These are phyloP conservation scores for Bipolaris bicolor DNA, from an alignment of 2,329 filamentous ascomycete species.

Conservation along the genomic window DNA sequence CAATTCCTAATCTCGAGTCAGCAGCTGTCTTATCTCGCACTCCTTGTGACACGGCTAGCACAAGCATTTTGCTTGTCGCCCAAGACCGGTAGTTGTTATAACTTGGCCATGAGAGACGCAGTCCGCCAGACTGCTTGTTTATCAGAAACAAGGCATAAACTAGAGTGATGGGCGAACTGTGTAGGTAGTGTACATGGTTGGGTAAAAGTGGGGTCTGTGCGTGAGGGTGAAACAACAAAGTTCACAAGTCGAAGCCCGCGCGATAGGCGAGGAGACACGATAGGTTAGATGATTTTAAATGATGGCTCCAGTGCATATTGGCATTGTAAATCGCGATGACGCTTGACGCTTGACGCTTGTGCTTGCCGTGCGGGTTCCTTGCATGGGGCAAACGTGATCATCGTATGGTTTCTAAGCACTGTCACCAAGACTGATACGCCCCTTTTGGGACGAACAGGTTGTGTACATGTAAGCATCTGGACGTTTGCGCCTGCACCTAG, in stretches of 20 bases:
- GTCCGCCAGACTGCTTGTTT: not conserved
- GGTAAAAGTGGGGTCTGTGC: not conserved
- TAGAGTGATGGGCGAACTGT: not conserved
- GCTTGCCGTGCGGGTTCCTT: conserved; percentile 13
- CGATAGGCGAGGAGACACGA: conserved; percentile 21
- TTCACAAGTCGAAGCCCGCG: conserved; percentile 1
- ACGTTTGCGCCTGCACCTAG: not conserved
- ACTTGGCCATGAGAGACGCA: not conserved
- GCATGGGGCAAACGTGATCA: conserved; percentile 8
- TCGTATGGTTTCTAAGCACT: conserved; percentile 4
- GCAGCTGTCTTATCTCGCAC: not conserved
- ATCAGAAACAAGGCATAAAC: not conserved
- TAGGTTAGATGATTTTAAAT: conserved; percentile 4
- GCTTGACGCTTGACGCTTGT: not conserved
- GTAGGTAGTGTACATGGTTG: not conserved
- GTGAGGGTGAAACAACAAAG: conserved; percentile 1
- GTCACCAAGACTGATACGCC: not conserved
- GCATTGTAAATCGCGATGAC: conserved; percentile 16
- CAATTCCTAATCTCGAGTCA: conserved; percentile 5
- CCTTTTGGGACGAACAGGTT: not conserved
- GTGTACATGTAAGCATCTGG: not conserved
- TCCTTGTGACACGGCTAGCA: not conserved
- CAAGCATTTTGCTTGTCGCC: not conserved
- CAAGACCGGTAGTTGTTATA: not conserved
- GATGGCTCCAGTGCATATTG: not conserved